Base-by-base conservation (phyloP, 768 basidiomycete species). In the Termitomyces titanicus region DNA sequence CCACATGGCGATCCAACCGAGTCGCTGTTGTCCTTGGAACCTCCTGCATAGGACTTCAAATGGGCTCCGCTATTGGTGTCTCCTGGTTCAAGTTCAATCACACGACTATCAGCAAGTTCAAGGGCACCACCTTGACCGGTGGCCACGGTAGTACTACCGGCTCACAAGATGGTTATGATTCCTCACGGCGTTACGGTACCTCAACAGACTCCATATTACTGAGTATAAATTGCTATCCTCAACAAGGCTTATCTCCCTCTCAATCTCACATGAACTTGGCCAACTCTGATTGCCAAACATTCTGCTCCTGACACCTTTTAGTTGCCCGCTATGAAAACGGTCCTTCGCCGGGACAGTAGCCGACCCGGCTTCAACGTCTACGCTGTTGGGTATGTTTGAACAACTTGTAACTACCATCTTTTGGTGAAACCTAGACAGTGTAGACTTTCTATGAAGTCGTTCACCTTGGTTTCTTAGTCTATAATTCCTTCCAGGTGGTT, bases 401-500 rank as follows among this genome's bases (percentile, higher is more conserved):
- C 6, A 35, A n/a, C 9, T 22, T 40, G 38, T 8, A 8, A 46
- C 24, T n/a, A n/a, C n/a, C n/a, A 11, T 25, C 17, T 8, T 18
- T 29, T 24, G 15, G 46, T 51, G 27, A 40, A 25, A 1, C 34
- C 57, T 5, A 54, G 18, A 47, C 20, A 35, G 51, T 9, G n/a
- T 47, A 72, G 69, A 83, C 79, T 42, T 59, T 79, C 13, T 82
- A 83, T 63, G 82, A 84, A 65, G 76, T 74, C 43, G 80, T 81
- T n/a, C 81, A 83, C n/a, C n/a, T n/a, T n/a, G n/a, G n/a, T n/a
- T n/a, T n/a, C n/a, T n/a, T n/a, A n/a, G n/a, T n/a, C n/a, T n/a
- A n/a, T n/a, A n/a, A n/a, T n/a, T n/a, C 81, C 25, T 83, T 82
- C 77, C 77, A 84, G 64, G 79, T 39, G 78, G 78, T 22, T 80